Evolutionary conservation across 176 grass and related monocot genomes (phyloP).

Genomic region (Cocos nucifera): DNA sequence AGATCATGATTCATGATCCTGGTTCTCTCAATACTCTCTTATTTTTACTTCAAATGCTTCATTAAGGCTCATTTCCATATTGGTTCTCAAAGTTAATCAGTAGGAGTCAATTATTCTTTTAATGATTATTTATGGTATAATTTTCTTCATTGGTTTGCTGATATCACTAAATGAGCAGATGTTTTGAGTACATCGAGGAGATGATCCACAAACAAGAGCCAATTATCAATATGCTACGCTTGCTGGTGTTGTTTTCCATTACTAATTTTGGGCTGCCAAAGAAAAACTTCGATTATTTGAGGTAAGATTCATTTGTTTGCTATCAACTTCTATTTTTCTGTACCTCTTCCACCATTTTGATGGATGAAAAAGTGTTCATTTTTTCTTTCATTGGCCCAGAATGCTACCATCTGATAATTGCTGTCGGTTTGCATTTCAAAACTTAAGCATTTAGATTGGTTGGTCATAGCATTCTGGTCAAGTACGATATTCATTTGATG

Average conservation of each 20-base stretch:
- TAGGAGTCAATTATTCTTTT: slow-evolving; percentile 3
- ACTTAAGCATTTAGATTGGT: no score
- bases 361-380: no score
- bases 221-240: slow-evolving; percentile 70
- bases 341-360: no score
- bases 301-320: slow-evolving; percentile 39
- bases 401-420: no score
- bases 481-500: no score
- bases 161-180: slow-evolving; percentile 40
- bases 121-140: neutral
- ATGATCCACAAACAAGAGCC: slow-evolving; percentile 96
- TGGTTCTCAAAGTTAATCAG: neutral
- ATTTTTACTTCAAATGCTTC: no score
- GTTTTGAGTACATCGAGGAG: slow-evolving; percentile 95
- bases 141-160: neutral
- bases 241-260: slow-evolving; percentile 86
- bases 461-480: no score
- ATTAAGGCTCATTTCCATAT: neutral
- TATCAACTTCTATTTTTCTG: no score
- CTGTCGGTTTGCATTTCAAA: no score
- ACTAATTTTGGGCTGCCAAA: slow-evolving; percentile 88
- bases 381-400: no score
- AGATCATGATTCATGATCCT: no score
- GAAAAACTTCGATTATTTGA: slow-evolving; percentile 80
- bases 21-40: no score